Conservation (phyloP, 371 early-diverging fungal genomes). For the Neoconidiobolus thromboides region DNA sequence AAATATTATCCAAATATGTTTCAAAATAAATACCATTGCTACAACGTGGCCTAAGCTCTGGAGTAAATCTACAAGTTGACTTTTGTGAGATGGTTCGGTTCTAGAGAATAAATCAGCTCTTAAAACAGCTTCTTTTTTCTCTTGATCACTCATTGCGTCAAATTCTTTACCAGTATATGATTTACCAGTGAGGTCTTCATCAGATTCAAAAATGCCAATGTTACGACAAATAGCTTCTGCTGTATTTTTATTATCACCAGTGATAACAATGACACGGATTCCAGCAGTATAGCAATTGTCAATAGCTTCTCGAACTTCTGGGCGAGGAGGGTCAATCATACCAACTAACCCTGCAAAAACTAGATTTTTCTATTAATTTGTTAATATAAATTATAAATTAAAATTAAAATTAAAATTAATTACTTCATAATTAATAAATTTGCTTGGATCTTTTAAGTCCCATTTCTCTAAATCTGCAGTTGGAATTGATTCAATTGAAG, state of each 20-base stretch:
- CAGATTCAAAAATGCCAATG: conserved; percentile 72
- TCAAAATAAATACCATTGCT: conserved; percentile 46
- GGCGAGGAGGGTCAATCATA: conserved; percentile 94
- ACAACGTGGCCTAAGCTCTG: conserved; percentile 74
- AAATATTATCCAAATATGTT: neutral
- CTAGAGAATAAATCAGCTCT: conserved; percentile 78
- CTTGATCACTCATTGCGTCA: conserved; percentile 45
- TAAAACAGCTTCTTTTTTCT: conserved; percentile 51
- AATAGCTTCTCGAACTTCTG: conserved; percentile 75
- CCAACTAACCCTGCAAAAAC: conserved; percentile 84
- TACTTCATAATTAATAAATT: conserved; percentile 43
- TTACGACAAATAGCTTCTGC: conserved; percentile 86
- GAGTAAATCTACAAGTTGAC: conserved; percentile 74
- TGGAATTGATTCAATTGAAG: conserved; percentile 47
- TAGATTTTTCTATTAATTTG: conserved; percentile 26
- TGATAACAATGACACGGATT: conserved; percentile 94
- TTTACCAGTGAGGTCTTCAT: conserved; percentile 49
- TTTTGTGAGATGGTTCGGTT: conserved; percentile 89
- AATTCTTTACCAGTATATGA: conserved; percentile 88
- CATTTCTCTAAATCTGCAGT: conserved; percentile 18
- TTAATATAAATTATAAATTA: neutral
- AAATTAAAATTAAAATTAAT: neutral
- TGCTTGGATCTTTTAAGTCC: conserved; percentile 35
- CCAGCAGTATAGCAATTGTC: conserved; percentile 75
- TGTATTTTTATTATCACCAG: conserved; percentile 92